Percentiles rank a stretch among this genome's conserved stretches.
Evolutionary conservation across 163 green algal species (phyloP).

Genomic region (Chlamydomonas reinhardtii): DNA sequence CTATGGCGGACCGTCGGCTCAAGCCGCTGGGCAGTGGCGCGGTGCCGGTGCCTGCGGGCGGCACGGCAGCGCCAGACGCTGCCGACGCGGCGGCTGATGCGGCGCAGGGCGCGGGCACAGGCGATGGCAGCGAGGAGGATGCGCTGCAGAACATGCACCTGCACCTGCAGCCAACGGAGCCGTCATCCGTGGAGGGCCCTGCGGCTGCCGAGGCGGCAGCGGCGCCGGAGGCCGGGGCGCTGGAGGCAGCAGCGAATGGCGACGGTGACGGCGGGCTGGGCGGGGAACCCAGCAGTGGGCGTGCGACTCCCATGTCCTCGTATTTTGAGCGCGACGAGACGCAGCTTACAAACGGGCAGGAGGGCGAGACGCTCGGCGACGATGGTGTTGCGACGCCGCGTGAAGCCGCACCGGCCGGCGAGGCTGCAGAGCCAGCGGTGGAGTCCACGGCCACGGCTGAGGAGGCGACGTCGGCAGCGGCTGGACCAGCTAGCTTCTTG

Average conservation of each 20-base stretch:
- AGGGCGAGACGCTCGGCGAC: not conserved
- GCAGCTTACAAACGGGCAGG: not conserved
- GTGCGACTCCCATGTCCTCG: constrained; percentile 13
- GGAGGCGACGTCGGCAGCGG: no score
- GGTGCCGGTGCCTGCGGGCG: not conserved
- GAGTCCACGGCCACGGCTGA: not conserved
- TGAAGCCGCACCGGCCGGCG: not conserved
- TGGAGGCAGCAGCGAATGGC: not conserved
- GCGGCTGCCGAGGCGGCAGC: not conserved
- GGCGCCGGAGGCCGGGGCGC: not conserved
- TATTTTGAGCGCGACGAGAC: not conserved
- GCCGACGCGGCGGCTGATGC: not conserved
- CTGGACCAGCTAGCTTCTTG: no score
- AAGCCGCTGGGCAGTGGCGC: not conserved
- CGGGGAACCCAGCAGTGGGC: not conserved
- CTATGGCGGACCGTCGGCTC: constrained; percentile 29
- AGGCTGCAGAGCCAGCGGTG: not conserved
- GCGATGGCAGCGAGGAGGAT: not conserved
- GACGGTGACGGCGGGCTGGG: not conserved
- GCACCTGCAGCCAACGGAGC: not conserved
- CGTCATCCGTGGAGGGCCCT: not conserved
- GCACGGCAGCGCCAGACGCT: no score
- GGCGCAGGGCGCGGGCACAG: not conserved
- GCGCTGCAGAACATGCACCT: constrained; percentile 28
- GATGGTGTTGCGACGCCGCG: not conserved